A percentile compares a stretch with the other conserved stretches of the same genome.
Conservation (phyloP, 495 filamentous ascomycete species). For the Aspergillus biplanus region DNA sequence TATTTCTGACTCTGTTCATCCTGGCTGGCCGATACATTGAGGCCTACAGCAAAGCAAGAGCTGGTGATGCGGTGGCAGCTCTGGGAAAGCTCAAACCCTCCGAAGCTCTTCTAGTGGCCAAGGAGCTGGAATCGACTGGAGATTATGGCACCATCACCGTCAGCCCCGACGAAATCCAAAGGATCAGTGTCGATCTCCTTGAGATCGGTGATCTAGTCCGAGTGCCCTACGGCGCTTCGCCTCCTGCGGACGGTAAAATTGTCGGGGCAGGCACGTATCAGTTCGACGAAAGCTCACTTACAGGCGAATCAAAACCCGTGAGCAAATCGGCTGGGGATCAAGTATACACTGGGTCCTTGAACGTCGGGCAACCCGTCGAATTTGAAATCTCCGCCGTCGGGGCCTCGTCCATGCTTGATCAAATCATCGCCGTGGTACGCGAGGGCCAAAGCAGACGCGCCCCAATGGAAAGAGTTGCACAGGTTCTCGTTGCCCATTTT, state of each 20-base stretch:
- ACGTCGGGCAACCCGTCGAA: constrained; percentile 71
- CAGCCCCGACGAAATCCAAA: constrained; percentile 34
- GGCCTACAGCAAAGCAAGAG: constrained; percentile 89
- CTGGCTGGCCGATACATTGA: constrained; percentile 81
- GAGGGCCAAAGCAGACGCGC: constrained; percentile 89
- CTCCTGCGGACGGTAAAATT: constrained; percentile 80
- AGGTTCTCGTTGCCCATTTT: constrained; percentile 84
- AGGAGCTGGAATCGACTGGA: background rate
- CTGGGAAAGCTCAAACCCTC: constrained; percentile 78
- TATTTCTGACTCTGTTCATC: constrained; percentile 91
- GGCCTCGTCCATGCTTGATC: constrained; percentile 87
- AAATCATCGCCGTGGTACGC: constrained; percentile 86
- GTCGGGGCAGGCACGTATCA: constrained; percentile 60
- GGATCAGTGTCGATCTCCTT: constrained; percentile 70
- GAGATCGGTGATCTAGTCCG: constrained; percentile 82
- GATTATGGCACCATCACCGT: no score
- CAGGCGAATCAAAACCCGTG: constrained; percentile 82
- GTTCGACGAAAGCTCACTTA: constrained; percentile 90
- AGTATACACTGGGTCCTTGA: constrained; percentile 86
- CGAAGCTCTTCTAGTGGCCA: constrained; percentile 71
- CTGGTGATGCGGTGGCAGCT: constrained; percentile 83
- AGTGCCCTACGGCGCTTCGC: constrained; percentile 78
- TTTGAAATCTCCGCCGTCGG: constrained; percentile 70
- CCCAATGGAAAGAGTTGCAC: constrained; percentile 84
- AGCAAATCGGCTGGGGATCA: constrained; percentile 70